Percentiles rank a stretch among this genome's conserved stretches.
These are phyloP conservation scores for Fimicolochytrium jonesii DNA, from an alignment of 192 early-diverging fungal genomes.

Conservation along the genomic window DNA sequence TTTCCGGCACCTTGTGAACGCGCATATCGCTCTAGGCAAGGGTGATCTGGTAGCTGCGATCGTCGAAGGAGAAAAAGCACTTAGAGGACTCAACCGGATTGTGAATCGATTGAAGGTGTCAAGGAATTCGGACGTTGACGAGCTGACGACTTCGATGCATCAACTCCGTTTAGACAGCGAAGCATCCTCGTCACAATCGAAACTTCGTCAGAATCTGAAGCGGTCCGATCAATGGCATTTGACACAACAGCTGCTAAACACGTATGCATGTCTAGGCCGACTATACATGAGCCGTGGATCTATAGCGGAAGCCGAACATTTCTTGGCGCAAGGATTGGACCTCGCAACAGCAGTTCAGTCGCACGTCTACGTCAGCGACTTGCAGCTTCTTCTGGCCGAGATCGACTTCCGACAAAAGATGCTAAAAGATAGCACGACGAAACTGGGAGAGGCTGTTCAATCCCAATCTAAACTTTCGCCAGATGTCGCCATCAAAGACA, in stretches of 20 bases:
- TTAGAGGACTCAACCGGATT: neutral
- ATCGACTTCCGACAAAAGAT: conserved; percentile 43
- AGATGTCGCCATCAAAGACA: conserved; percentile 27
- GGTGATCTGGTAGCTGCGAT: neutral
- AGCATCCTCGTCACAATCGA: too few relatives aligned
- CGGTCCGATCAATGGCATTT: neutral
- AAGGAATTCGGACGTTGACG: neutral
- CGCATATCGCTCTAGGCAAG: conserved; percentile 1
- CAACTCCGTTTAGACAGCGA: too few relatives aligned
- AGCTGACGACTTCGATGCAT: neutral
- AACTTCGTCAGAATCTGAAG: too few relatives aligned
- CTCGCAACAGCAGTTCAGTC: conserved; percentile 44
- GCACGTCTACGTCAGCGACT: conserved; percentile 30
- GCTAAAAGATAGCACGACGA: conserved; percentile 26
- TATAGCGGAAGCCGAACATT: conserved; percentile 58
- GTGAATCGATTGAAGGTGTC: neutral
- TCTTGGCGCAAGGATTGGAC: conserved; percentile 51
- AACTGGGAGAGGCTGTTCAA: neutral
- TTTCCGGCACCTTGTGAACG: conserved; percentile 10
- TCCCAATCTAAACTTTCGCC: conserved; percentile 24
- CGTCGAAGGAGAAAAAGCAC: neutral
- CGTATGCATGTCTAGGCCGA: conserved; percentile 43
- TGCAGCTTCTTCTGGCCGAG: conserved; percentile 49
- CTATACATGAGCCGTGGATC: conserved; percentile 57
- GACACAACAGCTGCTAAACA: conserved; percentile 50